Conservation (phyloP, 768 basidiomycete genomes). For the Collybiopsis confluens region DNA sequence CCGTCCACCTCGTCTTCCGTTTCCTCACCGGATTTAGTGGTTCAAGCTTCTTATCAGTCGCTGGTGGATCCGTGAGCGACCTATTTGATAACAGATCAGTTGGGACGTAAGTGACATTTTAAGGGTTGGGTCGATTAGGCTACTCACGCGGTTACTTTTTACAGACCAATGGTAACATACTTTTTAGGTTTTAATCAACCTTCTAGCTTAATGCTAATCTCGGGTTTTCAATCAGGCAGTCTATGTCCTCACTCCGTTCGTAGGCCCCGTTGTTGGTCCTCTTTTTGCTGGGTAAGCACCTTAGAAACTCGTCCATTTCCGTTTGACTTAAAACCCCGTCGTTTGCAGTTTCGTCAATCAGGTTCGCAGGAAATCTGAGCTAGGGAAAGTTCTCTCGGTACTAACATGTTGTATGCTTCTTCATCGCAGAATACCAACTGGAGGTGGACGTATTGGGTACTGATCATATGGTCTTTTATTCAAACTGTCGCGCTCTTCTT, state of each 20-base stretch:
- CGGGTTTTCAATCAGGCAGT: constrained; percentile 49
- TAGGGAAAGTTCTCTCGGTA: neutral
- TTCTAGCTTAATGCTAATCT: neutral
- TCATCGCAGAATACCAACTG: constrained; percentile 54
- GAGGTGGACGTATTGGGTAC: constrained; percentile 76
- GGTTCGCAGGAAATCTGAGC: constrained; percentile 23
- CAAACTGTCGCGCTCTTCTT: constrained; percentile 48
- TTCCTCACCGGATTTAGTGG: constrained; percentile 56
- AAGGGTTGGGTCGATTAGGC: neutral
- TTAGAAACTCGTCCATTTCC: no score
- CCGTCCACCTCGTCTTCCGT: constrained; percentile 55
- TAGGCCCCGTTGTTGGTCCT: constrained; percentile 51
- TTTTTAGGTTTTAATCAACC: neutral
- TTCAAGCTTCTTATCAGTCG: constrained; percentile 52
- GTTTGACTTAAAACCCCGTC: no score
- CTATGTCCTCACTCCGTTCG: constrained; percentile 51
- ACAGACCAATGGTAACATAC: neutral
- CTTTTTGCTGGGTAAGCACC: constrained; percentile 48
- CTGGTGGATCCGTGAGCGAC: constrained; percentile 53
- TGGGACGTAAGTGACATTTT: constrained; percentile 46
- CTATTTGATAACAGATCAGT: constrained; percentile 54
- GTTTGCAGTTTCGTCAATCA: constrained; percentile 64
- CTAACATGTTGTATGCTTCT: neutral
- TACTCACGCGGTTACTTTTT: neutral
- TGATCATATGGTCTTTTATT: constrained; percentile 64